Evolutionary conservation across 2,329 filamentous ascomycete species (phyloP), one percentile per base, ranked within the genome.

Genomic region (Colletotrichum magnum): DNA sequence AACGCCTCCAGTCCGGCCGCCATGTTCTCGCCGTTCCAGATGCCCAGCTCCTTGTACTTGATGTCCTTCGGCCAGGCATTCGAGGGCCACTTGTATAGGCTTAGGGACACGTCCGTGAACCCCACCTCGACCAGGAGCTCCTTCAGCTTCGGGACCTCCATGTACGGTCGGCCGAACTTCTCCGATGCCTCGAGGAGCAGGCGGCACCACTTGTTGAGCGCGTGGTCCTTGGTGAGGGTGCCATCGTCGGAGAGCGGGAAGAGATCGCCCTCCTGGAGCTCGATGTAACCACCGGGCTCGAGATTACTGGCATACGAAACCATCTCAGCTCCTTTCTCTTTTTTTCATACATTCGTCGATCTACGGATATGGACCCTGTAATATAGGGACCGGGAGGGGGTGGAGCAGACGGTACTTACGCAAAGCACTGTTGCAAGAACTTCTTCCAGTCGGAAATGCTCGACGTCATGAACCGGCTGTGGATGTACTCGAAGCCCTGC

Each of bases 401-500:
- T 48, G 15, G 47, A n/a, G 18, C 47, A 24, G 9, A n/a, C 16
- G 9, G 18, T 16, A 36, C 28, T 24, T 21, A 56, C 53, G 39
- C 32, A 9, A 43, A 41, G 18, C 54, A 58, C 10, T 58, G 15
- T 6, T 45, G 54, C 10, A 58, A 4, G 5, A 28, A 58, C 21
- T 26, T 6, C 13, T 47, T 13, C 54, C 54, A 58, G 13, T 58
- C 6, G 16, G 39, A 5, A 4, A 58, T 58, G n/a, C 56, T 58
- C 4, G 39, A 41, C 10, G 39, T 58, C 72, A 90, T 80, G 71
- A 87, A 81, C 51, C 86, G 84, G 5, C 85, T 85, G 75, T 90
- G 89, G 71, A 91, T 86, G 73, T 86, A 87, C 77, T 90, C 88
- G 75, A 88, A 88, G 56, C 82, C 78, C 3, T 80, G 74, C 2